These are phyloP conservation scores for Lentinus tigrinus DNA, from an alignment of 768 basidiomycete genomes.

Conservation along the genomic window DNA sequence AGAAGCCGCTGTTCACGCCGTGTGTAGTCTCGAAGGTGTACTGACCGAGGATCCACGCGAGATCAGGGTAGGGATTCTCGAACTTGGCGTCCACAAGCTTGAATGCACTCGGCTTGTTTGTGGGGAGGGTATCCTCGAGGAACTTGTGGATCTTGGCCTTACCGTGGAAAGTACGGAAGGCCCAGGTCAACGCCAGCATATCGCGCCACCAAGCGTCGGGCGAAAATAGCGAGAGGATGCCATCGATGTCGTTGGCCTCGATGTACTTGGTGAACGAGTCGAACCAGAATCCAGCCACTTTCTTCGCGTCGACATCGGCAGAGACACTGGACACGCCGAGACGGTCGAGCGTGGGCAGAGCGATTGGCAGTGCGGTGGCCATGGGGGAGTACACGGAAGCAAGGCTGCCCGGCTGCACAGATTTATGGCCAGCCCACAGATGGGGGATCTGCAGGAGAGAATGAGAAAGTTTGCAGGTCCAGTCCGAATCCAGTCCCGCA, in stretches of 20 bases:
- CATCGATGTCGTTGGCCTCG: conserved; percentile 33
- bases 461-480: background rate
- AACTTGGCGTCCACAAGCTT: conserved; percentile 17
- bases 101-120: conserved; percentile 16
- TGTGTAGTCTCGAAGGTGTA: conserved; percentile 46
- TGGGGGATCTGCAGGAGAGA: background rate
- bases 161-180: conserved; percentile 38
- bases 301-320: conserved; percentile 33
- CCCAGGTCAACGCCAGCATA: conserved; percentile 36
- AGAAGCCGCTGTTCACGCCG: conserved; percentile 37
- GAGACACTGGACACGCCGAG: conserved; percentile 22
- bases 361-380: conserved; percentile 10
- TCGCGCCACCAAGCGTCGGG: conserved; percentile 35
- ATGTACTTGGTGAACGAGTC: conserved; percentile 35
- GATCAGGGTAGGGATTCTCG: conserved; percentile 24
- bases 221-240: conserved; percentile 34
- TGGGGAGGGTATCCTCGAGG: conserved; percentile 25
- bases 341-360: conserved; percentile 29
- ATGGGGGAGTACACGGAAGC: background rate
- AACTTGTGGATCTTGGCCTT: conserved; percentile 27
- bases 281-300: conserved; percentile 43
- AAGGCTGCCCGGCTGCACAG: background rate
- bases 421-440: background rate
- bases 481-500: conserved; percentile 3
- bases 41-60: conserved; percentile 28